These are phyloP conservation scores for Microascus cirrosus DNA, from an alignment of 2,329 filamentous ascomycete species.

Conservation along the genomic window DNA sequence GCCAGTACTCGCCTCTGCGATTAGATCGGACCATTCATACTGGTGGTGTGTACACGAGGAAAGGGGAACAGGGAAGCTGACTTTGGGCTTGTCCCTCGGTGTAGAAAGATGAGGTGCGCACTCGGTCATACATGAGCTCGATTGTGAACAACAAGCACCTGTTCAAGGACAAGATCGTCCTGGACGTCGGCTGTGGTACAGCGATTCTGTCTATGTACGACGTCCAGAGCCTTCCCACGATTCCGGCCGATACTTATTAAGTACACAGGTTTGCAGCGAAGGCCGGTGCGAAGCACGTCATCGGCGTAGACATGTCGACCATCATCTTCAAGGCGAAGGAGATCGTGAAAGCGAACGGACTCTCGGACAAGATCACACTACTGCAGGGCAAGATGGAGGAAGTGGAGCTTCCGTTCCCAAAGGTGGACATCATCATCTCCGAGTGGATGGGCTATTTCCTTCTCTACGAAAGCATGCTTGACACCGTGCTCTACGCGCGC, in stretches of 20 bases:
- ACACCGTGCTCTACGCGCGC: slow-evolving; percentile 92
- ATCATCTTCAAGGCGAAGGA: slow-evolving; percentile 98
- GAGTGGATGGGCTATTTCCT: slow-evolving; percentile 99
- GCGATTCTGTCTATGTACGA: slow-evolving; percentile 95
- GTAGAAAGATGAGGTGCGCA: slow-evolving; percentile 97
- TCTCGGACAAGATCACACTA: slow-evolving; percentile 92
- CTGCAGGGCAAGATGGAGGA: slow-evolving; percentile 99
- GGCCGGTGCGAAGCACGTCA: slow-evolving; percentile 95
- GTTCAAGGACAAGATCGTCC: slow-evolving; percentile 71
- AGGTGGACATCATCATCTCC: slow-evolving; percentile 99
- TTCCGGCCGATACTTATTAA: not conserved
- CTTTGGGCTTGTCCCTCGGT: slow-evolving; percentile 3
- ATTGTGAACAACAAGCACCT: slow-evolving; percentile 97
- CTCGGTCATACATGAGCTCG: slow-evolving; percentile 89
- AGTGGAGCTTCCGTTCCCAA: slow-evolving; percentile 80
- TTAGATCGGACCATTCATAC: too few species aligned
- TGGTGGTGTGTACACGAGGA: too few species aligned
- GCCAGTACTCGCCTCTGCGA: not conserved
- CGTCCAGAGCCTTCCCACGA: not conserved
- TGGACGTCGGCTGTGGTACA: slow-evolving; percentile 95
- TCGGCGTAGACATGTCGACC: slow-evolving; percentile 98
- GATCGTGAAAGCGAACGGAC: slow-evolving; percentile 85
- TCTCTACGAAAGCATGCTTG: slow-evolving; percentile 97
- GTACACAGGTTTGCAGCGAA: slow-evolving; percentile 78
- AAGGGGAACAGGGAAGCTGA: not conserved